Conservation (phyloP, 2,329 filamentous ascomycete genomes). For the Aureobasidium melanogenum region DNA sequence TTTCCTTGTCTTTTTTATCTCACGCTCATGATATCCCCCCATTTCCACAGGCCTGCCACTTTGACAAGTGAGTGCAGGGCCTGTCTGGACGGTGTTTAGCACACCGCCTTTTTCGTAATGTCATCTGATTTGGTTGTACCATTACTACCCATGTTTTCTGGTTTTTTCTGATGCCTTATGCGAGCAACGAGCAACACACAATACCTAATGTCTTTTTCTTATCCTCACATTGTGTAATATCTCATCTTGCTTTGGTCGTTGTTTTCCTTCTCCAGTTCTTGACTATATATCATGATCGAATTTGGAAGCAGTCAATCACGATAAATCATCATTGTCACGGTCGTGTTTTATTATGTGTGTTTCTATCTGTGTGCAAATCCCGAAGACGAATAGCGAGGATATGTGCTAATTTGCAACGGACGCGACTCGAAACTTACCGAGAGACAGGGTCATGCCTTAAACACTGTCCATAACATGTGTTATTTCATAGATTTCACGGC, state of each 20-base stretch:
- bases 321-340: neutral
- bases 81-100: neutral
- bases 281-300: neutral
- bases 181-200: neutral
- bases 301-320: neutral
- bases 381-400: no score
- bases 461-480: neutral
- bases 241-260: neutral
- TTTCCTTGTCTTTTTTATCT: neutral
- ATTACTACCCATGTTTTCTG: neutral
- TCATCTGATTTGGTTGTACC: neutral
- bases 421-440: no score
- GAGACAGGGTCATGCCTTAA: neutral
- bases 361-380: neutral
- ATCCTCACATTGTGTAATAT: neutral
- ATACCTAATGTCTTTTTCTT: constrained; percentile 9
- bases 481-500: no score
- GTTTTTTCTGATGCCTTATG: neutral
- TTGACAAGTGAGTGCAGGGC: neutral
- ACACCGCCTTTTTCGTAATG: neutral
- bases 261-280: neutral
- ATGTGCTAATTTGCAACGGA: no score
- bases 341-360: no score
- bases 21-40: neutral
- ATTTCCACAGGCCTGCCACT: neutral